These are phyloP conservation scores for Fusarium tanahbumbuense DNA, from an alignment of 2,329 filamentous ascomycete genomes.

Conservation along the genomic window DNA sequence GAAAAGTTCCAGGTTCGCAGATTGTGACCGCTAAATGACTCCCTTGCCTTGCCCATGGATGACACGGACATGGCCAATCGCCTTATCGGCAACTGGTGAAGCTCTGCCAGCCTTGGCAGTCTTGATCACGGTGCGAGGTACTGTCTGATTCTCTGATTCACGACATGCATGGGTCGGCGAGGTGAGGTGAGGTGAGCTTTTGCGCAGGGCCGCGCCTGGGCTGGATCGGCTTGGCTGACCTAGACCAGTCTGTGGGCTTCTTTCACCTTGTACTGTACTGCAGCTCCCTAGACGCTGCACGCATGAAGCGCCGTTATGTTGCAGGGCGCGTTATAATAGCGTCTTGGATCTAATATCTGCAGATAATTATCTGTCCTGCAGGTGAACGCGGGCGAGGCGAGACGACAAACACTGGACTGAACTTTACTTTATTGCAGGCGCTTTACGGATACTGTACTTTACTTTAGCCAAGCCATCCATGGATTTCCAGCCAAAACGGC, in stretches of 20 bases:
- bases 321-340: neutral
- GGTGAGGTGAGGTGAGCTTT: too few relatives aligned
- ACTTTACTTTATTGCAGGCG: too few relatives aligned
- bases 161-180: too few relatives aligned
- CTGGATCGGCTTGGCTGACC: conserved; percentile 41
- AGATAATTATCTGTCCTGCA: conserved; percentile 18
- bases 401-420: too few relatives aligned
- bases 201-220: conserved; percentile 41
- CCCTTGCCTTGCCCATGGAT: too few relatives aligned
- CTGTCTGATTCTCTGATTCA: conserved; percentile 24
- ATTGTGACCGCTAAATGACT: conserved; percentile 37
- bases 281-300: neutral
- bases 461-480: too few relatives aligned
- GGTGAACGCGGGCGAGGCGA: conserved; percentile 42
- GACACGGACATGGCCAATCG: conserved; percentile 38
- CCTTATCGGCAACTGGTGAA: conserved; percentile 47
- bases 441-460: too few relatives aligned
- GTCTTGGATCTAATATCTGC: conserved; percentile 15
- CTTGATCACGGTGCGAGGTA: conserved; percentile 29
- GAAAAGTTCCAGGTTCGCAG: conserved; percentile 30
- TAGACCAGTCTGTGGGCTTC: conserved; percentile 14
- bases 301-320: conserved; percentile 34
- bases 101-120: conserved; percentile 40
- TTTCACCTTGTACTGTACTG: too few relatives aligned
- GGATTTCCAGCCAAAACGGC: too few relatives aligned